Evolutionary conservation across 495 filamentous ascomycete species (phyloP), one percentile per base, ranked within the genome.

Genomic region (Bryoglossum gracile): DNA sequence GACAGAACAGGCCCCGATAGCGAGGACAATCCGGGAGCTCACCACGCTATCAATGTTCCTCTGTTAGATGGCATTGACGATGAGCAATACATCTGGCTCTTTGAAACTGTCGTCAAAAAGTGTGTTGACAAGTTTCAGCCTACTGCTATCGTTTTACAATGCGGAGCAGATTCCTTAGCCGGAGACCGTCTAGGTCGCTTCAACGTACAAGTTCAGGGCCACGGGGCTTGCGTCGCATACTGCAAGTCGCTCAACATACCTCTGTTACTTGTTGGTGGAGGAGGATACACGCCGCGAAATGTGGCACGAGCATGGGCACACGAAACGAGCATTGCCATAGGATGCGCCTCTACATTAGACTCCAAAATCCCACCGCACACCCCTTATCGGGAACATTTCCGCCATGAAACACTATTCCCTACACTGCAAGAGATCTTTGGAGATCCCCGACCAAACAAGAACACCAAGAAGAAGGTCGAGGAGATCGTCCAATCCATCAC

Each of bases 231-330:
- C 67, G 86, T 97, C 52, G 79, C 80, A 34, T 95, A 81, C 62
- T 84, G 86, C 61, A 95, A 95, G 63, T 78, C 68, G 18, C 76
- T 87, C 51, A 69, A 74, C 14, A 66, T 92, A 0, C 92, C 90
- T 19, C 69, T 97, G 38, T 78, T 98, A 41, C 78, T 98, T 56
- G 82, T 97, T 49, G 92, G 92, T 21, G 92, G 92, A 32, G 92
- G 92, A 45, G 92, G 92, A 10, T 98, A 98, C 68, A 98, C 92
- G n/a, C 87, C 92, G 8, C 80, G 91, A 38, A 98, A 98, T 58
- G 92, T 98, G 19, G 92, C 91, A 10, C 83, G 94, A 41, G 84
- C 89, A 38, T 98, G 92, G 92, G 86, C 90, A 30, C 88, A 94
- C 67, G 92, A 98, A 69, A 98, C 92, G 16, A 82, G 84, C 50